phyloP scores from a whole-genome alignment of 1,284 basidiomycete species.

The Ceratobasidium sp. region DNA sequence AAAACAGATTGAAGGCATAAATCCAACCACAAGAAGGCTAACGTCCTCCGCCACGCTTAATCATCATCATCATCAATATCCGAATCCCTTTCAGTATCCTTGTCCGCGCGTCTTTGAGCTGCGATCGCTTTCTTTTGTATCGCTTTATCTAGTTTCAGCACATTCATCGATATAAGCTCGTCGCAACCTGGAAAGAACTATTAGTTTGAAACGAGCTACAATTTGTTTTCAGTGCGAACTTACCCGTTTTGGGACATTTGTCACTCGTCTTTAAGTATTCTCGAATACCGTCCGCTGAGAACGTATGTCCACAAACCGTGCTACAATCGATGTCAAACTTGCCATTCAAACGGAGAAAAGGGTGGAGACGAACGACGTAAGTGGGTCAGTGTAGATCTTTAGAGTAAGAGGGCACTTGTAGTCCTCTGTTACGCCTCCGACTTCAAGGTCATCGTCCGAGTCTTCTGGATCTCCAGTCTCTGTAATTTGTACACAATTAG shows the following conservation, averaged over 20 bases:
- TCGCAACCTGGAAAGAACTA: constrained; percentile 53
- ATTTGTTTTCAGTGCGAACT: constrained; percentile 52
- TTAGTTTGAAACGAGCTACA: background rate
- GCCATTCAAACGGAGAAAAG: constrained; percentile 12
- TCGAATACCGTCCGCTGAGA: constrained; percentile 71
- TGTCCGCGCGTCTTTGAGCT: constrained; percentile 44
- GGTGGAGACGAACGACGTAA: constrained; percentile 73
- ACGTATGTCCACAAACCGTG: constrained; percentile 76
- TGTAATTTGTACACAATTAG: constrained; percentile 52
- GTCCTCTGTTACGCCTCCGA: constrained; percentile 84
- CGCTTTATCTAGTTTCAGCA: constrained; percentile 60
- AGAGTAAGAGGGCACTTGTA: constrained; percentile 85
- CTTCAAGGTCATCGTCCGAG: constrained; percentile 82
- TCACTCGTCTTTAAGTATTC: constrained; percentile 62
- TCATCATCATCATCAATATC: constrained; percentile 48
- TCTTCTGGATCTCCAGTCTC: constrained; percentile 79
- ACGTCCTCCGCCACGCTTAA: too few relatives aligned
- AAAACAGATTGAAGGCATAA: too few relatives aligned
- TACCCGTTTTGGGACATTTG: constrained; percentile 78
- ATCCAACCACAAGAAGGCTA: too few relatives aligned
- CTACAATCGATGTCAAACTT: constrained; percentile 58
- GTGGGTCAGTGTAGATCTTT: constrained; percentile 71
- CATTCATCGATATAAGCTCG: constrained; percentile 65
- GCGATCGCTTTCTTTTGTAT: constrained; percentile 52
- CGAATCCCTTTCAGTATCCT: constrained; percentile 41